These are phyloP conservation scores for Trypanosoma scelopori DNA, from an alignment of 208 protist genomes.

Conservation along the genomic window DNA sequence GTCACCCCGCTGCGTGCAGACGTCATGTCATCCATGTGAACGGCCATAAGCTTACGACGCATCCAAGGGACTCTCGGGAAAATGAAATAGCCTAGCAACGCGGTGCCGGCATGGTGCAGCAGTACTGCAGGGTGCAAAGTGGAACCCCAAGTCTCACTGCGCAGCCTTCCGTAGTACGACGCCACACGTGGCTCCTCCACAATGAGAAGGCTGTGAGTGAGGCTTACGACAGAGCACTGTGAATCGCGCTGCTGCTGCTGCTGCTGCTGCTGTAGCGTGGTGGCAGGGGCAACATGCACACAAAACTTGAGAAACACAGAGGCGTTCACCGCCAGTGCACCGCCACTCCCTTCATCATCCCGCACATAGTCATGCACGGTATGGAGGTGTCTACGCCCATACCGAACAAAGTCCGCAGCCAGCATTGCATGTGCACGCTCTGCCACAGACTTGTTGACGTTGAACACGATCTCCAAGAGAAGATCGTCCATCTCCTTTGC, in stretches of 20 bases:
- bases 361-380: slow-evolving; percentile 56
- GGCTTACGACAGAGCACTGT: slow-evolving; percentile 67
- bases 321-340: slow-evolving; percentile 63
- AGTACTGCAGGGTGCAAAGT: slow-evolving; percentile 6
- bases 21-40: neutral
- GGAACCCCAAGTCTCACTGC: slow-evolving; percentile 3
- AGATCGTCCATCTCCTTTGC: neutral
- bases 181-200: slow-evolving; percentile 51
- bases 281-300: slow-evolving; percentile 23
- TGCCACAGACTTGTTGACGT: slow-evolving; percentile 41
- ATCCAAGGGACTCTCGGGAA: slow-evolving; percentile 10
- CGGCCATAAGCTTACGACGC: neutral
- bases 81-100: slow-evolving; percentile 24
- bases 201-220: slow-evolving; percentile 72
- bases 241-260: neutral
- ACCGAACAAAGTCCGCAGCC: slow-evolving; percentile 62
- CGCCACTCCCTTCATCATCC: slow-evolving; percentile 31
- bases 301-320: slow-evolving; percentile 80
- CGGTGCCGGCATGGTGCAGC: slow-evolving; percentile 25
- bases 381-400: slow-evolving; percentile 39
- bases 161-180: slow-evolving; percentile 10
- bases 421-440: slow-evolving; percentile 65
- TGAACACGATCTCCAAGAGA: slow-evolving; percentile 32
- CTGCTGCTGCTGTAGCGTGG: too few relatives aligned
- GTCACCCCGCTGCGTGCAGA: slow-evolving; percentile 39